These are phyloP conservation scores for Acanthamoeba triangularis DNA, from an alignment of 208 protist species.

Conservation along the genomic window DNA sequence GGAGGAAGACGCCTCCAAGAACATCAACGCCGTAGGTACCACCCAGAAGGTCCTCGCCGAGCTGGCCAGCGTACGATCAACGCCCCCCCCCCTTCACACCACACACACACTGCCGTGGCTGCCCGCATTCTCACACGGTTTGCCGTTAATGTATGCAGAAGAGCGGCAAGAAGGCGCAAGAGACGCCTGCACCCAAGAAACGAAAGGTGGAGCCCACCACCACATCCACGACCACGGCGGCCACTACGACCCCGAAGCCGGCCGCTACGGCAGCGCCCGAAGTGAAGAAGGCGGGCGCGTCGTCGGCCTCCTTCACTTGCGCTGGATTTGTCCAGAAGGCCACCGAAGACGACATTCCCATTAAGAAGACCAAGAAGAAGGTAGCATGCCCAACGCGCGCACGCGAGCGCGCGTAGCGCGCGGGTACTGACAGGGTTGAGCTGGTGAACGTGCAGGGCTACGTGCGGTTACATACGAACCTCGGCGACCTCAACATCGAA, in stretches of 20 bases:
- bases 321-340: constrained; percentile 13
- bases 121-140: background rate
- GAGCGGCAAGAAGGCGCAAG: constrained; percentile 7
- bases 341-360: constrained; percentile 17
- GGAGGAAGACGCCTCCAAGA: constrained; percentile 51
- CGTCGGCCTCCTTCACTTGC: constrained; percentile 32
- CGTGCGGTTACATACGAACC: constrained; percentile 87
- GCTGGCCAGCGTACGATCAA: background rate
- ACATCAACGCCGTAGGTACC: constrained; percentile 74
- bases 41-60: constrained; percentile 70
- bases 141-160: background rate
- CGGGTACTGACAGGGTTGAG: background rate
- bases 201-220: background rate
- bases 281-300: background rate
- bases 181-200: constrained; percentile 55
- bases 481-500: constrained; percentile 90
- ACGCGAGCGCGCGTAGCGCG: background rate
- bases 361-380: constrained; percentile 74
- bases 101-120: background rate
- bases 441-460: constrained; percentile 83
- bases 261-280: background rate
- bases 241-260: constrained; percentile 30
- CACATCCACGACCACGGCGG: background rate
- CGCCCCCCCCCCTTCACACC: background rate
- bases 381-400: background rate